Evolutionary conservation across 148 eudicot species (phyloP).

Genomic region (Heliamphora exappendiculata): DNA sequence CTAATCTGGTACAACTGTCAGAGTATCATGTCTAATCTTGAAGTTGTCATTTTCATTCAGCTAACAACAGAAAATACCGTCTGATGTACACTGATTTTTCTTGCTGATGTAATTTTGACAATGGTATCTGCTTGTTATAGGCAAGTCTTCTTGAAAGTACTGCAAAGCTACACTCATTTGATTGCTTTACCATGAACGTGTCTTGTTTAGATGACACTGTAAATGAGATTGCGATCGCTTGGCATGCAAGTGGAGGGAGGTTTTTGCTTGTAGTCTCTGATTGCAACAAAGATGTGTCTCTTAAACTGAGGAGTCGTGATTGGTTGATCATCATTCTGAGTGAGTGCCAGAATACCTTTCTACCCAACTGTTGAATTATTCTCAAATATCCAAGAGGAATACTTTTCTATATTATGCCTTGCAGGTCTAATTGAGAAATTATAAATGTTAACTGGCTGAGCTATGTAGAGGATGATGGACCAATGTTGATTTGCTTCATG

Average conservation of each 20-base stretch:
- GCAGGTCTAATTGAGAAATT: background rate
- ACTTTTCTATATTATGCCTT: background rate
- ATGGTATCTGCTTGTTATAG: slow-evolving; percentile 24
- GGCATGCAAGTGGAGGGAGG: slow-evolving; percentile 42
- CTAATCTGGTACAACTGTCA: background rate
- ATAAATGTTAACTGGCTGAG: background rate
- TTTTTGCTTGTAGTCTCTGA: slow-evolving; percentile 38
- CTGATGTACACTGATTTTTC: background rate
- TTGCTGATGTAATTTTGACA: slow-evolving; percentile 6
- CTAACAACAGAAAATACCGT: background rate
- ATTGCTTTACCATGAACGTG: slow-evolving; percentile 28
- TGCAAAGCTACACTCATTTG: slow-evolving; percentile 38
- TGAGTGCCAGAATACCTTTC: slow-evolving; percentile 28
- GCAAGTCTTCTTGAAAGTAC: slow-evolving; percentile 34
- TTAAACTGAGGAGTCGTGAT: slow-evolving; percentile 26
- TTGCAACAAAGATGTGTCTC: slow-evolving; percentile 26
- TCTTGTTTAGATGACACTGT: slow-evolving; percentile 30
- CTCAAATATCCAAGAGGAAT: background rate
- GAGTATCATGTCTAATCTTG: background rate
- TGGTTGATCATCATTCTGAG: slow-evolving; percentile 44
- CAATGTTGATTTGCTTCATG: background rate
- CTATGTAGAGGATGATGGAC: background rate
- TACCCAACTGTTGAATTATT: background rate
- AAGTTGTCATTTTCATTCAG: background rate
- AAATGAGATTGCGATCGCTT: slow-evolving; percentile 31